A percentile compares a stretch with the other conserved stretches of the same genome.
These are phyloP conservation scores for Lecanoromycetidae sp. DNA, from an alignment of 2,329 filamentous ascomycete species.

Conservation along the genomic window DNA sequence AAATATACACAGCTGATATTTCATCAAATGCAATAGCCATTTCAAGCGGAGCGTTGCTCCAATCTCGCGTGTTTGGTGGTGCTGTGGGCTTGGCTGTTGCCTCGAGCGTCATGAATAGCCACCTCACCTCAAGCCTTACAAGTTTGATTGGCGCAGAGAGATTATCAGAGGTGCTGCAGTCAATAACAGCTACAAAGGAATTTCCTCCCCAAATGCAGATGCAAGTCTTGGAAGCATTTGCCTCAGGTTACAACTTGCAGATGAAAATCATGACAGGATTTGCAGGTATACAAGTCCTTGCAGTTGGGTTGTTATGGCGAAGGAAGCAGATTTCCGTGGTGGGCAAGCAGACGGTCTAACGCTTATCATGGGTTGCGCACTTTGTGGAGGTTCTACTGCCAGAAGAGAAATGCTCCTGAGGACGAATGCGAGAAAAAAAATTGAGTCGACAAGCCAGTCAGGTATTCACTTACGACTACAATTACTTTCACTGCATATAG, in stretches of 20 bases:
- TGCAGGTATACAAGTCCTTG: background rate
- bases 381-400: too few relatives aligned
- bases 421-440: too few relatives aligned
- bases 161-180: slow-evolving; percentile 2
- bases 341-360: too few relatives aligned
- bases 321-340: background rate
- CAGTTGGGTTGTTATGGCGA: background rate
- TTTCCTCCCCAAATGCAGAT: slow-evolving; percentile 1
- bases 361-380: too few relatives aligned
- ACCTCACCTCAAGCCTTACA: slow-evolving; percentile 1
- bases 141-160: background rate
- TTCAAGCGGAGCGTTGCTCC: slow-evolving; percentile 7
- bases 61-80: slow-evolving; percentile 11
- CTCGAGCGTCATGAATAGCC: slow-evolving; percentile 9
- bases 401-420: too few relatives aligned
- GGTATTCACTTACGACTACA: too few relatives aligned
- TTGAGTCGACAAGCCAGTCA: too few relatives aligned
- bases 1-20: too few relatives aligned
- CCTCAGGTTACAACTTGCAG: background rate
- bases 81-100: slow-evolving; percentile 7
- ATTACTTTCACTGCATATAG: too few relatives aligned
- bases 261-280: slow-evolving; percentile 2
- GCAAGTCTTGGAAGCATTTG: slow-evolving; percentile 1
- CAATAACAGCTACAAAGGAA: background rate
- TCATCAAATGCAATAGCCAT: slow-evolving; percentile 9